Evolutionary conservation across 192 early-diverging fungal species (phyloP).

Genomic region (Geranomyces variabilis): DNA sequence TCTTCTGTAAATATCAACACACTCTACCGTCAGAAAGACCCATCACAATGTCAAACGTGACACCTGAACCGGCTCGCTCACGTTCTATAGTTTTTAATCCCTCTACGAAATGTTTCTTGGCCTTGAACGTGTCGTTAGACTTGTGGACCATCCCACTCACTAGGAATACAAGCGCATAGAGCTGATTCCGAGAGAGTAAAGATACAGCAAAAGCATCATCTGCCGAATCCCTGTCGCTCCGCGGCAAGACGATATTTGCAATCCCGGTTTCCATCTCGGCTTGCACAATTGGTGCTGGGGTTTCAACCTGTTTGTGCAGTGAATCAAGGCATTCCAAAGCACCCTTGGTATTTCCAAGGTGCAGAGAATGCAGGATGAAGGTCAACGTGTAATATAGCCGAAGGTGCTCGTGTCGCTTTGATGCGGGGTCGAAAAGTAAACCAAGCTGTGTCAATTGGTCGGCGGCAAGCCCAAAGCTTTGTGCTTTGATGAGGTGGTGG

Average conservation of each 20-base stretch:
- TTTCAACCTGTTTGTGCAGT: conserved; percentile 24
- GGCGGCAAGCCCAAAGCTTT: neutral
- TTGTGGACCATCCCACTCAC: conserved; percentile 27
- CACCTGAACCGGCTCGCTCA: neutral
- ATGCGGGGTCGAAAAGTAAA: conserved; percentile 1
- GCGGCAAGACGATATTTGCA: neutral
- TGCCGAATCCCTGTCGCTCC: neutral
- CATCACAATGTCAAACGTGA: conserved; percentile 8
- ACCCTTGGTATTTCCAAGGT: conserved; percentile 21
- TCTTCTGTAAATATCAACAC: neutral
- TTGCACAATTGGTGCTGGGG: neutral
- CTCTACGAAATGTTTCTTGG: conserved; percentile 30
- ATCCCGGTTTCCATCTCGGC: conserved; percentile 17
- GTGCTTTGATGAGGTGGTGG: neutral
- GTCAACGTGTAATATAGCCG: conserved; percentile 18
- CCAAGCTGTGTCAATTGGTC: conserved; percentile 1
- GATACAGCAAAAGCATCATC: neutral
- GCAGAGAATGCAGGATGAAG: conserved; percentile 14
- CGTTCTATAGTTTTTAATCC: conserved; percentile 30
- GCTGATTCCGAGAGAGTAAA: conserved; percentile 10
- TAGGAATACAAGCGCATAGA: conserved; percentile 19
- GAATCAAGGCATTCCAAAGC: neutral
- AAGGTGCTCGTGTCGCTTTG: conserved; percentile 11
- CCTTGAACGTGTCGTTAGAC: conserved; percentile 22
- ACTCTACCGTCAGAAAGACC: neutral